Conservation (phyloP, 2,329 filamentous ascomycete genomes). For the Pochonia chlamydosporia region DNA sequence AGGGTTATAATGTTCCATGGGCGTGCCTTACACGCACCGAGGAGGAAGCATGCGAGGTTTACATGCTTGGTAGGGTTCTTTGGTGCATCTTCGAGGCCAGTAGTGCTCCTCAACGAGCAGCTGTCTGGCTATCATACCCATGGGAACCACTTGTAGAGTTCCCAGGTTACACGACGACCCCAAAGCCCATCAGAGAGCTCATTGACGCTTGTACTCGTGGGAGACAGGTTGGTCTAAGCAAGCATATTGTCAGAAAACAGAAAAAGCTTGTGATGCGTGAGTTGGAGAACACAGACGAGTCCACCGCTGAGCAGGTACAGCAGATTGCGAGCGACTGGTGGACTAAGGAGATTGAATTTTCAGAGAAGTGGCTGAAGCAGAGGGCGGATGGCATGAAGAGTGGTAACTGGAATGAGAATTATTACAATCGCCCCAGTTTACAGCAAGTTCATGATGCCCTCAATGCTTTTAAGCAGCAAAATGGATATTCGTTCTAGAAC, state of each 20-base stretch:
- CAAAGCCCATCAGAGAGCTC: constrained; percentile 36
- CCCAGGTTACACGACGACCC: constrained; percentile 44
- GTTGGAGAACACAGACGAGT: constrained; percentile 23
- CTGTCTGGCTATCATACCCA: constrained; percentile 54
- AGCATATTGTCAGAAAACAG: constrained; percentile 36
- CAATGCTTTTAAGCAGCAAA: constrained; percentile 14
- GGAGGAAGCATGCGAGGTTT: constrained; percentile 53
- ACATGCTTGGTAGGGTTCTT: constrained; percentile 55
- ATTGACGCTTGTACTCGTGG: constrained; percentile 49
- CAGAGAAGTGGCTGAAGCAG: constrained; percentile 39
- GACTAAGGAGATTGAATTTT: constrained; percentile 38
- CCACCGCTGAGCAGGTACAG: constrained; percentile 28
- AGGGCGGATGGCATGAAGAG: constrained; percentile 31
- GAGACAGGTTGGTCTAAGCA: constrained; percentile 37
- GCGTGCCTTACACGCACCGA: constrained; percentile 43
- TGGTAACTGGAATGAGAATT: constrained; percentile 45
- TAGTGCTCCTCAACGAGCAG: constrained; percentile 49
- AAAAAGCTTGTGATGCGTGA: constrained; percentile 40
- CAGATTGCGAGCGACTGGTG: constrained; percentile 41
- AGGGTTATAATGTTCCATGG: constrained; percentile 53
- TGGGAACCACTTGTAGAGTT: constrained; percentile 53
- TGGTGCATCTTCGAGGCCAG: constrained; percentile 60
- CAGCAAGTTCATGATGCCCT: constrained; percentile 33
- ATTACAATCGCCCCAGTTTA: constrained; percentile 41
- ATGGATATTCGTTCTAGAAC: neutral